These are phyloP conservation scores for Arthrobotrys conoides DNA, from an alignment of 2,329 filamentous ascomycete genomes.

Conservation along the genomic window DNA sequence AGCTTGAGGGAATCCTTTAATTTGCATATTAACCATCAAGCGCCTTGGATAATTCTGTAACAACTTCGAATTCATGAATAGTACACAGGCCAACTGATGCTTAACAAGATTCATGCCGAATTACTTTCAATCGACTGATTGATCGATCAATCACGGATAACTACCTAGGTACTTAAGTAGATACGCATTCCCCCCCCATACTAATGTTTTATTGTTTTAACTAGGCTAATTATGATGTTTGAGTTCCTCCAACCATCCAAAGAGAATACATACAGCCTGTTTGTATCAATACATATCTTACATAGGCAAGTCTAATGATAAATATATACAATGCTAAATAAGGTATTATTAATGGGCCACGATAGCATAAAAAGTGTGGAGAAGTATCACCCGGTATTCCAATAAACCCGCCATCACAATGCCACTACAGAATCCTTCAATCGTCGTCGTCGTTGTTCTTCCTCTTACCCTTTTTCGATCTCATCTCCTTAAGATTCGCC, in stretches of 20 bases:
- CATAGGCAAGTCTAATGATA: conserved; percentile 12
- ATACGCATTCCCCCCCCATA: neutral
- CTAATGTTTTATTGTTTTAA: neutral
- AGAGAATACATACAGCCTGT: neutral
- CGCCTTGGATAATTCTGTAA: too few relatives aligned
- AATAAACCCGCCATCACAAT: neutral
- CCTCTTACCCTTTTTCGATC: conserved; percentile 35
- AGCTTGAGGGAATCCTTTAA: too few relatives aligned
- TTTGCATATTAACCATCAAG: too few relatives aligned
- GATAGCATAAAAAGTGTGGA: conserved; percentile 48
- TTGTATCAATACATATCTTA: conserved; percentile 46
- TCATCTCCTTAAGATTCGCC: conserved; percentile 45
- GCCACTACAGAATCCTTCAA: neutral
- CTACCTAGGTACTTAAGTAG: too few relatives aligned
- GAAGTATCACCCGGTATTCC: conserved; percentile 30
- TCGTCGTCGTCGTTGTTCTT: conserved; percentile 28
- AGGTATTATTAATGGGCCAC: conserved; percentile 19
- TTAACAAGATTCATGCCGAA: too few relatives aligned
- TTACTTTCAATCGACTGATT: too few relatives aligned
- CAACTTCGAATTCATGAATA: too few relatives aligned
- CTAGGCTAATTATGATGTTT: neutral
- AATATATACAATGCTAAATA: conserved; percentile 49
- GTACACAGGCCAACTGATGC: too few relatives aligned
- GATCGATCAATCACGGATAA: too few relatives aligned
- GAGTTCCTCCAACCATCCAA: neutral